phyloP scores from a whole-genome alignment of 2,329 filamentous ascomycete genomes.

The Pseudogymnoascus sp. region DNA sequence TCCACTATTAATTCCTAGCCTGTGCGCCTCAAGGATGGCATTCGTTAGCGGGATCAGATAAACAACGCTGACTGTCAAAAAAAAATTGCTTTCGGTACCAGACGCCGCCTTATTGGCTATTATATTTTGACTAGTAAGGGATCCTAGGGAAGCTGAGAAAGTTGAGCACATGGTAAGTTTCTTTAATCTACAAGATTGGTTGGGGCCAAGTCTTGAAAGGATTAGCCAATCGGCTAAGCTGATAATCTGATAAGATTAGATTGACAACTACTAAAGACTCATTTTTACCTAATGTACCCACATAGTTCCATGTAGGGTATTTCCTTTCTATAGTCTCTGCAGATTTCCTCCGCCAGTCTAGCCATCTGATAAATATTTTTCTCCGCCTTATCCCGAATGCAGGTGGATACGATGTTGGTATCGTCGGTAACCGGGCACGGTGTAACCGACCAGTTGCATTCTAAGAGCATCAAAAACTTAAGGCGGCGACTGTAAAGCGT shows the following conservation, averaged over 20 bases:
- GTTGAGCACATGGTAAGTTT: too few relatives aligned
- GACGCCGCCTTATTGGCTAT: background rate
- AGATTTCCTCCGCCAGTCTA: background rate
- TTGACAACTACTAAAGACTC: background rate
- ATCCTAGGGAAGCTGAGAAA: background rate
- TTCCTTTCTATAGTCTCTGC: too few relatives aligned
- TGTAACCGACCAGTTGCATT: too few relatives aligned
- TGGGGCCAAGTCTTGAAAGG: background rate
- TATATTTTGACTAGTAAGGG: background rate
- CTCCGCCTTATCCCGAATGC: background rate
- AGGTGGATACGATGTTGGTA: too few relatives aligned
- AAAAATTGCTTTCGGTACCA: background rate
- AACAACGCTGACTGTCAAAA: background rate
- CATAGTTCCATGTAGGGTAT: background rate
- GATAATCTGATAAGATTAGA: background rate
- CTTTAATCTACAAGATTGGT: background rate
- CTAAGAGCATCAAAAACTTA: too few relatives aligned
- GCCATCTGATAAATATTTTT: background rate
- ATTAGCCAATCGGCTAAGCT: background rate
- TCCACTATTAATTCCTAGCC: background rate
- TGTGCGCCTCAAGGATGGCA: background rate
- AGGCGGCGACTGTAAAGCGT: too few relatives aligned
- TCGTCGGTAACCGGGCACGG: too few relatives aligned
- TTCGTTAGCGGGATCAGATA: background rate
- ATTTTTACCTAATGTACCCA: background rate